Conservation (phyloP, 2,329 filamentous ascomycete species). For the Fusarium floridanum region DNA sequence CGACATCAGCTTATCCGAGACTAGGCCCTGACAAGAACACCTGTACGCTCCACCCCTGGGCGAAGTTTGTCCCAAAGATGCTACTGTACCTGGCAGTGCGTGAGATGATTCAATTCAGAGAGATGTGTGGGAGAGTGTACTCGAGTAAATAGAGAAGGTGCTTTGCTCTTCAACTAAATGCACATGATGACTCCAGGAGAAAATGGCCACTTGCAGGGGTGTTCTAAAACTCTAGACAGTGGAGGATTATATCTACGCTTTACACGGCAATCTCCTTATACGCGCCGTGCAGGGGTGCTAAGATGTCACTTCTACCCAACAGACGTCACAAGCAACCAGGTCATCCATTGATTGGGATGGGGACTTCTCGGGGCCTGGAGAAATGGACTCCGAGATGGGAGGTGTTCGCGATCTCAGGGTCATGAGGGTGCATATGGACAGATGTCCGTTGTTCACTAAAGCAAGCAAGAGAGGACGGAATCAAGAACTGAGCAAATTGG, state of each 20-base stretch:
- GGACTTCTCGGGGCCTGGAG: neutral
- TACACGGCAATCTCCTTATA: conserved; percentile 7
- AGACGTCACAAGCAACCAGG: neutral
- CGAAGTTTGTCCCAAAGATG: conserved; percentile 24
- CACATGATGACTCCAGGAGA: neutral
- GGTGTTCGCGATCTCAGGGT: neutral
- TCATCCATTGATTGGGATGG: neutral
- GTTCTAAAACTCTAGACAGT: neutral
- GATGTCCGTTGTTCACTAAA: neutral
- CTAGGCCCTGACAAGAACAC: conserved; percentile 18
- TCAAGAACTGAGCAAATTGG: neutral
- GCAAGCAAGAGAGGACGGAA: neutral
- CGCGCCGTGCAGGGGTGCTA: neutral
- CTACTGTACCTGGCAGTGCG: neutral
- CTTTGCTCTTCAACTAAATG: neutral
- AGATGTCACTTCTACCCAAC: neutral
- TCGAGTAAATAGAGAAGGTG: neutral
- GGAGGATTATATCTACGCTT: neutral
- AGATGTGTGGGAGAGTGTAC: neutral
- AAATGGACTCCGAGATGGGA: neutral
- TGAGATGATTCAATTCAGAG: conserved; percentile 11
- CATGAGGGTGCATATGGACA: neutral
- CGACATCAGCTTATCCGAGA: conserved; percentile 15
- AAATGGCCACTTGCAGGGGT: neutral
- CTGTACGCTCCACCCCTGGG: conserved; percentile 23